Evolutionary conservation across 495 filamentous ascomycete genomes (phyloP), one percentile per base, ranked within the genome.

Genomic region (Bombardia bombarda): DNA sequence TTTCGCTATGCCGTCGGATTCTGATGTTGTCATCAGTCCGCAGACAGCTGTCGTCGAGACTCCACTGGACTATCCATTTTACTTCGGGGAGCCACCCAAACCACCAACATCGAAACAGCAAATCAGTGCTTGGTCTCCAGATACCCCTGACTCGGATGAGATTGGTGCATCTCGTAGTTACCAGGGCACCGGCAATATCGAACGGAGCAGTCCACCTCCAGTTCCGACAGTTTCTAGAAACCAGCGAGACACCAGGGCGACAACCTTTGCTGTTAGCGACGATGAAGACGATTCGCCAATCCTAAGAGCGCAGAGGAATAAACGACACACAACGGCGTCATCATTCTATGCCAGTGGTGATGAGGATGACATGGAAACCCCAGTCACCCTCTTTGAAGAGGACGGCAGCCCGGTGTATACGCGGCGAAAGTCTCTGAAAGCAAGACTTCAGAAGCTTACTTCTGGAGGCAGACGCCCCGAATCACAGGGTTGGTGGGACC

Each of bases 401-500:
- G 69, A 73, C 38, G 68, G 66, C 40, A 62, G 60, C 19, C 64
- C 62, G 8, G 45, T 52, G 13, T 32, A 34, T 18, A 38, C 47
- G 8, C 49, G 46, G 9, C 51, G 51, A 32, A 68, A 65, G 51
- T 62, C 64, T 4, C 36, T 52, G 19, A 60, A 53, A 40, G 41
- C 48, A 26, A 61, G 53, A 24, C 48, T 32, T 10, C 53, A 49
- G 17, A 53, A 25, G n/a, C 46, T 43, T 57, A 56, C 54, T 44
- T 57, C 25, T 33, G 58, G 50, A 42, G 60, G 10, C 34, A 75
- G 74, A 30, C 73, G 78, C 33, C 72, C 74, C 9, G 66, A 74
- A 26, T 87, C 86, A 3, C 73, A 77, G 26, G 87, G 87, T 9
- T 95, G 89, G 89, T 95, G 89, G 89, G 89, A 86, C 46, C 74